Base-by-base conservation (phyloP, 192 early-diverging fungal genomes). In the Backusella tarrabulga region DNA sequence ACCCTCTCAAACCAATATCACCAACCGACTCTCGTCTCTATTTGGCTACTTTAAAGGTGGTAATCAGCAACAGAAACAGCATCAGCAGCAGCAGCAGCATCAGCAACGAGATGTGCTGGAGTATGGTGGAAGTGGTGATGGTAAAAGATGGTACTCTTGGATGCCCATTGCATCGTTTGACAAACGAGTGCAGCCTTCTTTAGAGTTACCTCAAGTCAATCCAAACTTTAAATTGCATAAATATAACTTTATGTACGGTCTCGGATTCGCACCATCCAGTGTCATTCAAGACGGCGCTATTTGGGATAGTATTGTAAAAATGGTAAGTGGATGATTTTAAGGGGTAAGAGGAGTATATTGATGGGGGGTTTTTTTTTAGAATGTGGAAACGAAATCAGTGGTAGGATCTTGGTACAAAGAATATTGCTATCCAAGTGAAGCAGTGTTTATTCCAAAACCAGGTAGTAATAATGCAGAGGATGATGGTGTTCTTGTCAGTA, bases 381-480 rank as follows among this genome's bases (percentile, higher is more conserved):
- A 84, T 74, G 35, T 84, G 66, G 75, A 80, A 44, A 76, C 50
- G 8, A 80, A 79, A 68, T 72, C 77, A 6, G 67, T 78, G 34
- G 75, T 71, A 3, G 84, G 66, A 15, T 77, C 72, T 35, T 85
- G 84, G 84, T 17, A 83, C 26, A 85, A 91, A 76, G 83, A 83
- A 56, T 87, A 90, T 68, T 92, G 91, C 82, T 93, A 88, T 73
- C 92, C 95, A 29, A 90, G 91, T 8, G 93, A 96, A 85, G 89
- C 95, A 2, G 77, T 91, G 9, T 96, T 95, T 86, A 88, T 96
- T 21, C 92, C 93, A 38, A 85, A 76, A 6, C 67, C 67, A 1
- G 68, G 68, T 78, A 54, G 50, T n/a, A 60, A 11, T 6, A 23
- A 60, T 12, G 23, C 15, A 26, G 83, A 85, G 36, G 93, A 94